Percentiles rank a stretch among this genome's conserved stretches.
Evolutionary conservation across 2,329 filamentous ascomycete genomes (phyloP).

Genomic region (Penicillium sp.): DNA sequence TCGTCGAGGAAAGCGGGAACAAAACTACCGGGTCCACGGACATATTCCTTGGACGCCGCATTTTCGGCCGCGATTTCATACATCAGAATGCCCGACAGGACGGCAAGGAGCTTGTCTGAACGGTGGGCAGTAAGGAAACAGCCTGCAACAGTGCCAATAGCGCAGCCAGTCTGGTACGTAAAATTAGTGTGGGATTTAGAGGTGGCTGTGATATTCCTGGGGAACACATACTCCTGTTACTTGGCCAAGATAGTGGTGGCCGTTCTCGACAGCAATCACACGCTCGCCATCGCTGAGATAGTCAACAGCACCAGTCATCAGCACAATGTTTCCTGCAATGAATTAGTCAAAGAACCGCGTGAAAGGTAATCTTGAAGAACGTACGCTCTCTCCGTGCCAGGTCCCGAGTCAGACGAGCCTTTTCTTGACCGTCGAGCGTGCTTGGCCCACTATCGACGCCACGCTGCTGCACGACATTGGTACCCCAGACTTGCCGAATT

Average conservation of each 20-base stretch:
- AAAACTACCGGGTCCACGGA: constrained; percentile 81
- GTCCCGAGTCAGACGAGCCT: constrained; percentile 60
- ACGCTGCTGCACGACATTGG: constrained; percentile 61
- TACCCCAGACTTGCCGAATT: constrained; percentile 69
- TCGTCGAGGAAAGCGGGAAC: constrained; percentile 81
- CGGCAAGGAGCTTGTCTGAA: constrained; percentile 67
- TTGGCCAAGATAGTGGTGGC: constrained; percentile 59
- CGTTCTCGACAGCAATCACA: constrained; percentile 70
- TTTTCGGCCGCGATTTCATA: constrained; percentile 75
- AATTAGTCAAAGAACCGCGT: constrained; percentile 3
- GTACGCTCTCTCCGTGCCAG: constrained; percentile 65
- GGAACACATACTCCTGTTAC: constrained; percentile 42
- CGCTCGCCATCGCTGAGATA: constrained; percentile 71
- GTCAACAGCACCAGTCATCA: constrained; percentile 80
- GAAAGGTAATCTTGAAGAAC: neutral
- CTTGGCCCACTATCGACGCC: constrained; percentile 77
- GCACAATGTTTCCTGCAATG: constrained; percentile 58
- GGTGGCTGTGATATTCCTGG: too few relatives aligned
- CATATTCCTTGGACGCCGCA: constrained; percentile 57
- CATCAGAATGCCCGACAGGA: constrained; percentile 69
- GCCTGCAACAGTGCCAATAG: constrained; percentile 76
- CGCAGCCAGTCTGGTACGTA: constrained; percentile 65
- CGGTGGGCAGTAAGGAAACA: constrained; percentile 66
- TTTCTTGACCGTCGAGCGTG: constrained; percentile 52
- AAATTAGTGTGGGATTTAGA: neutral